Conservation (phyloP, 192 early-diverging fungal genomes). For the Podila verticillata region DNA sequence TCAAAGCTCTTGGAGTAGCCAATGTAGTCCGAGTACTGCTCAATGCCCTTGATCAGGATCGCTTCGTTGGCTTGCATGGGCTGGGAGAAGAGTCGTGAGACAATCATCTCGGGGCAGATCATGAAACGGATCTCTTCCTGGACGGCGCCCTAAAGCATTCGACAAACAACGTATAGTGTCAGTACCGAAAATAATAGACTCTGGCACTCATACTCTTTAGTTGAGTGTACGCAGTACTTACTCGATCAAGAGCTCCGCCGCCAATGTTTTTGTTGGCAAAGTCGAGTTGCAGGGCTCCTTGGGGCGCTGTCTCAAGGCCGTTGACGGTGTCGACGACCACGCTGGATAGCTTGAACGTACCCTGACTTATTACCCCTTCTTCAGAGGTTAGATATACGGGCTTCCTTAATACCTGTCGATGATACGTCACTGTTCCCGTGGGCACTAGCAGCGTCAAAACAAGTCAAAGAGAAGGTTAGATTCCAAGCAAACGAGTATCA, state of each 20-base stretch:
- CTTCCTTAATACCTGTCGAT: constrained; percentile 43
- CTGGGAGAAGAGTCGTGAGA: constrained; percentile 33
- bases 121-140: constrained; percentile 51
- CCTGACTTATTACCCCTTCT: not conserved
- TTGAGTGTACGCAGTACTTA: not conserved
- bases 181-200: too few relatives aligned
- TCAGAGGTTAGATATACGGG: constrained; percentile 16
- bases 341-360: constrained; percentile 4
- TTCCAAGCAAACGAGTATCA: not conserved
- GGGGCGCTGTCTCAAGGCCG: constrained; percentile 34
- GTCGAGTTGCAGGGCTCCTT: constrained; percentile 37
- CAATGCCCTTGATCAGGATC: constrained; percentile 39
- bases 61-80: constrained; percentile 46
- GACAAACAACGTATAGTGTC: not conserved
- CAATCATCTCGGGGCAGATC: constrained; percentile 46
- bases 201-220: too few relatives aligned
- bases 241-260: constrained; percentile 32
- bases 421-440: constrained; percentile 37
- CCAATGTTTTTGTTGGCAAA: constrained; percentile 52
- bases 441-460: constrained; percentile 15
- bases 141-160: constrained; percentile 30
- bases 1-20: constrained; percentile 50
- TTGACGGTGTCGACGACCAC: constrained; percentile 21
- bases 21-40: constrained; percentile 40
- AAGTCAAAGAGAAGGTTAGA: not conserved